These are phyloP conservation scores for Haemoproteus tartakovskyi DNA, from an alignment of 169 alveolate species.

Conservation along the genomic window DNA sequence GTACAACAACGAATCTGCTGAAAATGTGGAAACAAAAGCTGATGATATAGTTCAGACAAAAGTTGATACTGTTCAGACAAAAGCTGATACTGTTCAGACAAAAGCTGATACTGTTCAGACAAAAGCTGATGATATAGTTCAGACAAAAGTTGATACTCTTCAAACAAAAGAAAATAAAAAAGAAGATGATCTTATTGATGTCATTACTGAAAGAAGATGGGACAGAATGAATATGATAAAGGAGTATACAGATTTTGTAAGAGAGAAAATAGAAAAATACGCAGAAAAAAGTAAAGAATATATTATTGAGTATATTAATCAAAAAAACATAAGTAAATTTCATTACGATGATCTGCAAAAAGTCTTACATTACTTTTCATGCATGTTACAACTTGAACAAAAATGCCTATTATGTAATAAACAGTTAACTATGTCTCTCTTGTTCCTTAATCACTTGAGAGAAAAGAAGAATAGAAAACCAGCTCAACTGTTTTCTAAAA, in stretches of 20 bases:
- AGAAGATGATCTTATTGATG: too few species aligned
- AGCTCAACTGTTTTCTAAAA: not conserved
- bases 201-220: too few species aligned
- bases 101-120: too few species aligned
- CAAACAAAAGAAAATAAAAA: too few species aligned
- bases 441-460: conserved; percentile 5
- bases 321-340: conserved; percentile 19
- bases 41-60: too few species aligned
- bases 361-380: conserved; percentile 26
- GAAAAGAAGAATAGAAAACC: not conserved
- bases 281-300: conserved; percentile 54
- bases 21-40: too few species aligned
- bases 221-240: too few species aligned
- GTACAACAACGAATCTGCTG: too few species aligned
- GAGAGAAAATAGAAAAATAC: conserved; percentile 42
- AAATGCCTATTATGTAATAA: conserved; percentile 49
- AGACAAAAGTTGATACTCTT: too few species aligned
- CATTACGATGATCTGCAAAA: conserved; percentile 48
- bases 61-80: too few species aligned
- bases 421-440: conserved; percentile 21
- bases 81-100: too few species aligned
- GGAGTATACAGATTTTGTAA: conserved; percentile 43
- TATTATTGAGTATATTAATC: conserved; percentile 42
- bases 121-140: too few species aligned
- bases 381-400: conserved; percentile 22